Evolutionary conservation across 805 yeast species (phyloP), one percentile per base, ranked within the genome.

Genomic region (Priceomyces haplophilus): DNA sequence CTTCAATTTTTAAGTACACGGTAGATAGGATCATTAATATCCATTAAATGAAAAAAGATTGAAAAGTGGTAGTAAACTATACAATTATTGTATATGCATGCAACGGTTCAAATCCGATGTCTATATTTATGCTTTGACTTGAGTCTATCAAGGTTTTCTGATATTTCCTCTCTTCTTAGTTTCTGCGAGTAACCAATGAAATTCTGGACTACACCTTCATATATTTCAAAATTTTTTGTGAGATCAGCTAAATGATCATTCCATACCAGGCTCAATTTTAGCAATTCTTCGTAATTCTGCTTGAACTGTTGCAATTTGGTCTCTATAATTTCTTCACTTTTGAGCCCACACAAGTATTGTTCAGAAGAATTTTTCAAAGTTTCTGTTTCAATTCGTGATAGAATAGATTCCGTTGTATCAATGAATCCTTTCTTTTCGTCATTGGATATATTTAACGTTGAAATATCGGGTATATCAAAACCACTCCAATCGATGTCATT

Each of bases 171-270:
- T 39, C 91, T 71, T 52, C 85, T 76, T 39, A 85, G 53, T 53
- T 87, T 79, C 61, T 93, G 97, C 5, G 96, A 85, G 58, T 90
- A 89, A 6, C 96, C 97, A 12, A 90, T 86, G 52, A 90, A 67
- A 53, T 88, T 89, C 56, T 88, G 96, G 33, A 93, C 89, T 51
- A 93, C 95, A 2, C 83, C 75, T 52, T 91, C 96, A 57, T 83
- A 89, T 12, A 90, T 79, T 25, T 76, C 77, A 53, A 86, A 85
- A 59, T 89, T 95, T 34, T 72, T 75, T 43, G 67, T 67, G 15
- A 82, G 63, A 7, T 73, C 79, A 27, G 60, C 58, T 37, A 75
- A 67, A 45, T 75, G 68, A 46, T 74, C 61, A 38, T 70, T 69
- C 85, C 90, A 82, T 8, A 76, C 65, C 40, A 69, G 59, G 39